Conservation (phyloP, 257 asterid genomes). For the Solanum clarkiae region DNA sequence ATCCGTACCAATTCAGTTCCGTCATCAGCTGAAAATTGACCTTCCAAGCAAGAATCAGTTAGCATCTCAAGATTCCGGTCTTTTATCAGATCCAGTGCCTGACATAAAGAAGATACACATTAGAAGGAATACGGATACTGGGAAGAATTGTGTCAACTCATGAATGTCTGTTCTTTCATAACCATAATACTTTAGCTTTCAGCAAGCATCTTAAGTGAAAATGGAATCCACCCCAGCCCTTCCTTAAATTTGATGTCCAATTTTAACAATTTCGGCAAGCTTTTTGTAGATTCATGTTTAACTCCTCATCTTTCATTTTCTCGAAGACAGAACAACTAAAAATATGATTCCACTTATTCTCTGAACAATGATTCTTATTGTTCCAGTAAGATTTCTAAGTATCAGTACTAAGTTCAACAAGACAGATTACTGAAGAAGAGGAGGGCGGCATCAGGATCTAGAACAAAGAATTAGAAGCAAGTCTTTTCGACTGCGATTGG, state of each 20-base stretch:
- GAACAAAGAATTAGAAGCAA: neutral
- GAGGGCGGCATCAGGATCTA: neutral
- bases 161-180: neutral
- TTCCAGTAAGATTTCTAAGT: neutral
- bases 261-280: neutral
- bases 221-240: neutral
- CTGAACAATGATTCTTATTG: neutral
- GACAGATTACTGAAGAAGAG: neutral
- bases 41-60: slow-evolving; percentile 69
- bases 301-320: neutral
- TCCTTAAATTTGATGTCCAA: neutral
- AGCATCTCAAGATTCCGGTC: slow-evolving; percentile 39
- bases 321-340: neutral
- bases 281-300: neutral
- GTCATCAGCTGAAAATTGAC: slow-evolving; percentile 73
- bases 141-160: neutral
- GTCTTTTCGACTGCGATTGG: neutral
- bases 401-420: neutral
- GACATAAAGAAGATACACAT: neutral
- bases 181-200: neutral
- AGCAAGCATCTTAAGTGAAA: neutral
- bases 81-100: slow-evolving; percentile 41
- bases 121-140: neutral
- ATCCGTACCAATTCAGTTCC: slow-evolving; percentile 78
- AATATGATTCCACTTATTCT: neutral